Evolutionary conservation across 495 filamentous ascomycete genomes (phyloP).

Genomic region (Tuber magnatum): DNA sequence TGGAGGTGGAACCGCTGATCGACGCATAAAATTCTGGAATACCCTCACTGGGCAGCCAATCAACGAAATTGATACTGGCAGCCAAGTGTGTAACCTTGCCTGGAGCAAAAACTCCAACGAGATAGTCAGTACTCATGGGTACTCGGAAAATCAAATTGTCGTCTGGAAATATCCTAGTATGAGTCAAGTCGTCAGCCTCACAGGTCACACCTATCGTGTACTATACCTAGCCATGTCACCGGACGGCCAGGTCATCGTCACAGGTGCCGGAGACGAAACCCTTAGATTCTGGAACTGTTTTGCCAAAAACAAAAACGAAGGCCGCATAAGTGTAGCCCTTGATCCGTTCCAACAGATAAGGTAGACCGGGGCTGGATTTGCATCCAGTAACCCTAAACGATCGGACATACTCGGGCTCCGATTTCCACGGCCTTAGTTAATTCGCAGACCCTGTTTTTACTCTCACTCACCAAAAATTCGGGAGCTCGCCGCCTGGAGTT

Average conservation of each 20-base stretch:
- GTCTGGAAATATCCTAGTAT: slow-evolving; percentile 98
- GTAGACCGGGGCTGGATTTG: slow-evolving; percentile 16
- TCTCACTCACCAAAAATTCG: not conserved
- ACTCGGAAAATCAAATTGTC: slow-evolving; percentile 94
- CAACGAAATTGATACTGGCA: slow-evolving; percentile 87
- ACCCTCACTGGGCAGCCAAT: slow-evolving; percentile 69
- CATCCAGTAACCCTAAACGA: not conserved
- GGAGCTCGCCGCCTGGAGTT: not conserved
- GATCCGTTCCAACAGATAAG: slow-evolving; percentile 41
- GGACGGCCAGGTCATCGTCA: slow-evolving; percentile 86
- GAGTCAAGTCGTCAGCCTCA: slow-evolving; percentile 89
- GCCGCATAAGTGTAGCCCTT: slow-evolving; percentile 40
- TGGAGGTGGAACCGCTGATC: slow-evolving; percentile 90
- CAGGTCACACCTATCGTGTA: slow-evolving; percentile 92
- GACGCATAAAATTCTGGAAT: slow-evolving; percentile 96
- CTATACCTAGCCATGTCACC: slow-evolving; percentile 96
- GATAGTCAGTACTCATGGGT: slow-evolving; percentile 95
- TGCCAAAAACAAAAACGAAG: slow-evolving; percentile 55
- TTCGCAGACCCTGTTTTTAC: not conserved
- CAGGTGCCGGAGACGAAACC: slow-evolving; percentile 93
- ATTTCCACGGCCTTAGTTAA: not conserved
- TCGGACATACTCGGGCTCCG: not conserved
- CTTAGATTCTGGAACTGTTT: slow-evolving; percentile 96
- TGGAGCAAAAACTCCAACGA: slow-evolving; percentile 96
- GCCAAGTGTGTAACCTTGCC: slow-evolving; percentile 91